These are phyloP conservation scores for Coprinopsis cinerea DNA, from an alignment of 768 basidiomycete genomes.

Conservation along the genomic window DNA sequence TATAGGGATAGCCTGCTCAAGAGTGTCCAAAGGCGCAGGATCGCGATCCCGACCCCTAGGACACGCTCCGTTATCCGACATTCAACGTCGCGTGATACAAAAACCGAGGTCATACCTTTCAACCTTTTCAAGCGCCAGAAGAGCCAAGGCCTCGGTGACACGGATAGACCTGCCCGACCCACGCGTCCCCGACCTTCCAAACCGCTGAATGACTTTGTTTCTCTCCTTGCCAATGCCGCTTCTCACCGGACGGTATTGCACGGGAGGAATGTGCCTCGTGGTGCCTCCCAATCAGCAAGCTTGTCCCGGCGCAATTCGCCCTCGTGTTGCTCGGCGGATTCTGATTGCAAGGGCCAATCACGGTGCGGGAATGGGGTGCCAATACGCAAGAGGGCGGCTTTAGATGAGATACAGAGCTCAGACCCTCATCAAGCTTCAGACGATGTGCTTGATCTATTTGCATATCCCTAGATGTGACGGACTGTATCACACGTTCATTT, in stretches of 20 bases:
- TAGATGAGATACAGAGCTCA: background rate
- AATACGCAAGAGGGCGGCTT: background rate
- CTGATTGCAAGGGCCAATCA: background rate
- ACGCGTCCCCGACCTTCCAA: background rate
- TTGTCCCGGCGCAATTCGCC: too few relatives aligned
- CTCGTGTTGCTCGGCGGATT: too few relatives aligned
- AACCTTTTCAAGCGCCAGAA: background rate
- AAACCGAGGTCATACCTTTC: background rate
- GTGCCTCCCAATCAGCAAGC: background rate
- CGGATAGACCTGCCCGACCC: background rate
- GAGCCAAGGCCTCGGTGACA: too few relatives aligned
- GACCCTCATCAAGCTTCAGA: slow-evolving; percentile 29
- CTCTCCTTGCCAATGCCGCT: slow-evolving; percentile 35
- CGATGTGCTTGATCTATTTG: slow-evolving; percentile 46
- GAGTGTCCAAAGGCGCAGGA: slow-evolving; percentile 14
- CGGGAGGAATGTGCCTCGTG: background rate
- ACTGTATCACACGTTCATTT: background rate
- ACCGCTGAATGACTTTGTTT: slow-evolving; percentile 21
- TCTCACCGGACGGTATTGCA: slow-evolving; percentile 31
- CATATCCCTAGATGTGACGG: slow-evolving; percentile 19
- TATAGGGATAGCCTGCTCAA: background rate
- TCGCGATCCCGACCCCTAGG: slow-evolving; percentile 1
- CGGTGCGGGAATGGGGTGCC: too few relatives aligned
- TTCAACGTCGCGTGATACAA: background rate
- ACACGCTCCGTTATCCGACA: background rate